Conservation (phyloP, 2,329 filamentous ascomycete genomes). For the Aspergillus sp. region DNA sequence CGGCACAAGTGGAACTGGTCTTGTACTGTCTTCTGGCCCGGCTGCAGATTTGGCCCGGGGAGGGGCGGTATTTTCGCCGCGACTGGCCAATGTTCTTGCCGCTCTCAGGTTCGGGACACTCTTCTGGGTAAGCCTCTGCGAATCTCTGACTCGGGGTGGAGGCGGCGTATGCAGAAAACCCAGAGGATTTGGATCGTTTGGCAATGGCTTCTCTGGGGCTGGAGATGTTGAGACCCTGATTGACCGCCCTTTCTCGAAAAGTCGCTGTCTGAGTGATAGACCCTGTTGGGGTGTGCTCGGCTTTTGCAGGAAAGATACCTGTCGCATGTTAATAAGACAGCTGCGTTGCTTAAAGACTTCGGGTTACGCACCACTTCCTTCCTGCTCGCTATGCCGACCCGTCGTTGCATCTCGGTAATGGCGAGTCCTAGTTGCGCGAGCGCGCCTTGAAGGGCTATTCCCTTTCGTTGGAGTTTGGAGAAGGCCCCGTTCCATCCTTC, state of each 20-base stretch:
- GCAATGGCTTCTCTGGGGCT: constrained; percentile 30
- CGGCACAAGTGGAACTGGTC: constrained; percentile 12
- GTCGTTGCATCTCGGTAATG: constrained; percentile 80
- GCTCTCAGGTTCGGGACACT: constrained; percentile 18
- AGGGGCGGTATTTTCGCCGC: constrained; percentile 12
- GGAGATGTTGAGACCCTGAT: constrained; percentile 3
- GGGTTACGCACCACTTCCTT: constrained; percentile 62
- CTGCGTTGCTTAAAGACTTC: too few relatives aligned
- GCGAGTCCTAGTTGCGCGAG: constrained; percentile 73
- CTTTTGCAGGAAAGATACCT: constrained; percentile 23
- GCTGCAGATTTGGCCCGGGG: constrained; percentile 24
- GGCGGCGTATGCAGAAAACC: constrained; percentile 9
- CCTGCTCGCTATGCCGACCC: constrained; percentile 79
- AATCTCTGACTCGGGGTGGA: constrained; percentile 10
- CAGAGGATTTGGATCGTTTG: constrained; percentile 22
- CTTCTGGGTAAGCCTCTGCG: constrained; percentile 13
- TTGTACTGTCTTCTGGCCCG: constrained; percentile 15
- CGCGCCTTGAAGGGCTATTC: constrained; percentile 66
- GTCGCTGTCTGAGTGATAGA: constrained; percentile 23
- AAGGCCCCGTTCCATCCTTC: constrained; percentile 87
- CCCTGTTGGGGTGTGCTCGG: constrained; percentile 10
- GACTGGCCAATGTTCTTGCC: constrained; percentile 10
- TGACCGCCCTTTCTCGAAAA: constrained; percentile 22
- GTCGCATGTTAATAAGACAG: constrained; percentile 7
- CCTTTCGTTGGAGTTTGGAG: constrained; percentile 70